A percentile compares a stretch with the other conserved stretches of the same genome.
These are phyloP conservation scores for Citeromyces hawaiiensis DNA, from an alignment of 1,139 yeast species.

Conservation along the genomic window DNA sequence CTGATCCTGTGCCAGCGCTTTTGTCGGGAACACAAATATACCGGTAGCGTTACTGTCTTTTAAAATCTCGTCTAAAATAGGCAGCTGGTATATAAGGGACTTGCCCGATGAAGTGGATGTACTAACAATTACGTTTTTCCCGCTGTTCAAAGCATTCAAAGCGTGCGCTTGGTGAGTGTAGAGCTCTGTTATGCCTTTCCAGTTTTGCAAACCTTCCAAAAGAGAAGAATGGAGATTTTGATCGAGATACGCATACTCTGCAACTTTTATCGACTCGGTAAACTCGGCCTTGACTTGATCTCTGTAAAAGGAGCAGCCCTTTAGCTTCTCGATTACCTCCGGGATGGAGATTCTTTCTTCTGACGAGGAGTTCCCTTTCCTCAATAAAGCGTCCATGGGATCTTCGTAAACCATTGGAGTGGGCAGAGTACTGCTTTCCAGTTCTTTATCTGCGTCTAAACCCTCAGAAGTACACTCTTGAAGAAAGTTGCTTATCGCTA, in stretches of 20 bases:
- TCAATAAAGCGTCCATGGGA: conserved; percentile 36
- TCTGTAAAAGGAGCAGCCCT: conserved; percentile 32
- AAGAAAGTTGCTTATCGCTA: conserved; percentile 28
- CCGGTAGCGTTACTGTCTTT: conserved; percentile 52
- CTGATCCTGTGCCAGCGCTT: conserved; percentile 96
- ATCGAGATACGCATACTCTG: conserved; percentile 27
- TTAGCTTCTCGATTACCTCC: conserved; percentile 32
- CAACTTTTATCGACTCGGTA: conserved; percentile 26
- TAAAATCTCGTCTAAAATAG: conserved; percentile 45
- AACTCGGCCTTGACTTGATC: conserved; percentile 41
- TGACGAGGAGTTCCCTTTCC: conserved; percentile 8
- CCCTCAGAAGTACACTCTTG: conserved; percentile 15
- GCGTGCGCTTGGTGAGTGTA: conserved; percentile 81
- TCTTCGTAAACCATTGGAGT: conserved; percentile 27
- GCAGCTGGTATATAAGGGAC: conserved; percentile 80
- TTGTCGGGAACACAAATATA: conserved; percentile 86
- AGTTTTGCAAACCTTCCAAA: conserved; percentile 29
- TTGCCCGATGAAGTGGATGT: conserved; percentile 96
- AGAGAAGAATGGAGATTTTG: conserved; percentile 32
- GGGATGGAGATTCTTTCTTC: conserved; percentile 17
- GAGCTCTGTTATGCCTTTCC: conserved; percentile 32
- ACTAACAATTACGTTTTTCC: conserved; percentile 62
- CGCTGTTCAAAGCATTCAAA: conserved; percentile 36
- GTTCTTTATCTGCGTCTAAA: conserved; percentile 22
- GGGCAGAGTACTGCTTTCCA: conserved; percentile 36